phyloP scores from a whole-genome alignment of 371 early-diverging fungal species.

The Mucor piriformis region DNA sequence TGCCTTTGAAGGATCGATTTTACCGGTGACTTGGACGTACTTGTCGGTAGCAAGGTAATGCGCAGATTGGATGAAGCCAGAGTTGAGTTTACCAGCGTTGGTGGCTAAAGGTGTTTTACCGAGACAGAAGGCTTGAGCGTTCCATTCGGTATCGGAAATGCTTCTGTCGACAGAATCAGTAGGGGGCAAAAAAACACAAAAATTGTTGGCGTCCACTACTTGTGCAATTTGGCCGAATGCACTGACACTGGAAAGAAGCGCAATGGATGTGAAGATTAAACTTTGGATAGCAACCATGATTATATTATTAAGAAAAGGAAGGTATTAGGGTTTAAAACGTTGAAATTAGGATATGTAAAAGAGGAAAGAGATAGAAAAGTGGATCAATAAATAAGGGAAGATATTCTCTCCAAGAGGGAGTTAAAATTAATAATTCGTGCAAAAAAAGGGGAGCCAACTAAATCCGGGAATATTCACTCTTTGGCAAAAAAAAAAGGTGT shows the following conservation, averaged over 20 bases:
- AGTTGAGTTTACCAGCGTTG: conserved; percentile 37
- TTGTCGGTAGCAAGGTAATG: conserved; percentile 44
- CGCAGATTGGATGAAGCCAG: conserved; percentile 51
- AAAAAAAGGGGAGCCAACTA: conserved; percentile 9
- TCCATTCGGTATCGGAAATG: conserved; percentile 50
- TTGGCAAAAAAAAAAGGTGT: conserved; percentile 5
- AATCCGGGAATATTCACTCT: conserved; percentile 8
- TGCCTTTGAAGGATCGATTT: conserved; percentile 47
- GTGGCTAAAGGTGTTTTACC: conserved; percentile 44
- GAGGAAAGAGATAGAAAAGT: not conserved
- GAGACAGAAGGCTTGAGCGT: conserved; percentile 57
- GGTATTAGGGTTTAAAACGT: not conserved
- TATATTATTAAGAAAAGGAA: conserved; percentile 4
- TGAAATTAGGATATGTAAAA: not conserved
- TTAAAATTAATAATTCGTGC: conserved; percentile 9
- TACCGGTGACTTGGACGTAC: conserved; percentile 62
- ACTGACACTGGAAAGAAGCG: conserved; percentile 22
- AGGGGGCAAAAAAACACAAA: conserved; percentile 62
- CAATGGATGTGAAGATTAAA: conserved; percentile 9
- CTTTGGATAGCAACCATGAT: conserved; percentile 16
- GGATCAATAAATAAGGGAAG: conserved; percentile 5
- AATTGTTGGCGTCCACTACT: conserved; percentile 44
- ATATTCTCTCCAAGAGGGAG: conserved; percentile 14
- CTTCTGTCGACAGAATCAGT: conserved; percentile 33
- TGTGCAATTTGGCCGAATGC: conserved; percentile 43